Conservation (phyloP, 306 rosid genomes). For the Sesbania bispinosa region DNA sequence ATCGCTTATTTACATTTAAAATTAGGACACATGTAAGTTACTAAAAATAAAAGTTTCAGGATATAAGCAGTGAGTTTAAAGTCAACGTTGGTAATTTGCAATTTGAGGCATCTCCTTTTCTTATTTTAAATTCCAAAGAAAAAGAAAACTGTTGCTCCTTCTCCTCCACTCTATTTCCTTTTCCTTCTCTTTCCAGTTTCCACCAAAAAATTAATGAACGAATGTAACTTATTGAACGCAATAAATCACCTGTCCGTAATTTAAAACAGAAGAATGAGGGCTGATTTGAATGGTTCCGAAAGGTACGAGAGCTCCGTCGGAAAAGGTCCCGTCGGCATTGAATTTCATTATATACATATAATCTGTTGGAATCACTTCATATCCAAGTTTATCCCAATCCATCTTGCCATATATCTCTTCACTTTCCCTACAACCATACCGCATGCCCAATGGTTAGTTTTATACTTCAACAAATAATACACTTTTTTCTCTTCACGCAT, state of each 20-base stretch:
- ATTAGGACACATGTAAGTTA: no score
- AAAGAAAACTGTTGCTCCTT: not conserved
- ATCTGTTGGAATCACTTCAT: constrained; percentile 24
- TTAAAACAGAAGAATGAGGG: constrained; percentile 25
- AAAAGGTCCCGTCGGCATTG: constrained; percentile 1
- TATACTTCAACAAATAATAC: not conserved
- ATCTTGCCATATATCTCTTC: not conserved
- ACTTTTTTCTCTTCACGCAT: no score
- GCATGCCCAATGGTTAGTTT: not conserved
- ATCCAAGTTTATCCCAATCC: constrained; percentile 32
- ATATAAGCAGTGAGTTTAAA: no score
- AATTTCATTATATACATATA: constrained; percentile 29
- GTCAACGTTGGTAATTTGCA: no score
- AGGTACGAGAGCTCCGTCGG: constrained; percentile 23
- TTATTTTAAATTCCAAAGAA: no score
- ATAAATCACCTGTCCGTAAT: constrained; percentile 31
- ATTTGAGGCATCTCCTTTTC: no score
- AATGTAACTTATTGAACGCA: not conserved
- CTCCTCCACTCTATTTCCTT: not conserved
- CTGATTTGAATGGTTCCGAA: constrained; percentile 23
- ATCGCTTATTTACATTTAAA: no score
- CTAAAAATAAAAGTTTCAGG: no score
- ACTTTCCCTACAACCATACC: not conserved
- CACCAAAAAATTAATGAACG: not conserved
- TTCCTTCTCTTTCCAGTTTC: not conserved